Percentiles rank a stretch among this genome's conserved stretches.
Conservation (phyloP, 2,329 filamentous ascomycete species). For the Metarhizium brunneum region DNA sequence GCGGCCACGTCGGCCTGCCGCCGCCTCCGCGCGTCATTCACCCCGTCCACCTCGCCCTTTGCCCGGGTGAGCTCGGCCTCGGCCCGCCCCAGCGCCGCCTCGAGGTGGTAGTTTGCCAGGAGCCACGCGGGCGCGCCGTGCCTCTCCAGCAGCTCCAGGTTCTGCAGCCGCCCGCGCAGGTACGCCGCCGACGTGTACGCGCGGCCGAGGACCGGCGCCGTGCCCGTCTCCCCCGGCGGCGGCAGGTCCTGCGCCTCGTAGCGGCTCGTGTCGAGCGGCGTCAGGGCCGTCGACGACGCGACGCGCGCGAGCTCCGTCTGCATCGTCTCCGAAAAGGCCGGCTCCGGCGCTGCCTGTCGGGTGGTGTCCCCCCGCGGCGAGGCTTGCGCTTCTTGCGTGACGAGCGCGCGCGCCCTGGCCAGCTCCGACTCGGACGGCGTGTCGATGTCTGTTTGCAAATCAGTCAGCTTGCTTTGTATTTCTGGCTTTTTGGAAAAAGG, state of each 20-base stretch:
- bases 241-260: constrained; percentile 65
- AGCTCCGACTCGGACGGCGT: constrained; percentile 55
- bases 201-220: constrained; percentile 54
- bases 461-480: no score
- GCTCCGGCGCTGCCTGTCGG: constrained; percentile 31
- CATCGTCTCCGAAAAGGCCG: constrained; percentile 57
- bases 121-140: constrained; percentile 91
- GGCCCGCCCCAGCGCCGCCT: constrained; percentile 53
- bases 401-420: constrained; percentile 57
- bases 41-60: constrained; percentile 60
- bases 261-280: constrained; percentile 62
- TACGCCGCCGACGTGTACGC: constrained; percentile 43
- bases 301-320: constrained; percentile 60
- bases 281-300: constrained; percentile 30
- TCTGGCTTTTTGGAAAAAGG: background rate
- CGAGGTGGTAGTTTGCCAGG: constrained; percentile 70
- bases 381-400: constrained; percentile 53
- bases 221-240: constrained; percentile 9
- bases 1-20: constrained; percentile 62
- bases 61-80: constrained; percentile 66
- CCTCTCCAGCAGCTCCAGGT: constrained; percentile 65
- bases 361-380: constrained; percentile 27
- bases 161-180: constrained; percentile 38
- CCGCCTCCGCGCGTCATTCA: constrained; percentile 60
- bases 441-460: constrained; percentile 64